Base-by-base conservation (phyloP, 805 yeast species). In the Yarrowia osloensis region DNA sequence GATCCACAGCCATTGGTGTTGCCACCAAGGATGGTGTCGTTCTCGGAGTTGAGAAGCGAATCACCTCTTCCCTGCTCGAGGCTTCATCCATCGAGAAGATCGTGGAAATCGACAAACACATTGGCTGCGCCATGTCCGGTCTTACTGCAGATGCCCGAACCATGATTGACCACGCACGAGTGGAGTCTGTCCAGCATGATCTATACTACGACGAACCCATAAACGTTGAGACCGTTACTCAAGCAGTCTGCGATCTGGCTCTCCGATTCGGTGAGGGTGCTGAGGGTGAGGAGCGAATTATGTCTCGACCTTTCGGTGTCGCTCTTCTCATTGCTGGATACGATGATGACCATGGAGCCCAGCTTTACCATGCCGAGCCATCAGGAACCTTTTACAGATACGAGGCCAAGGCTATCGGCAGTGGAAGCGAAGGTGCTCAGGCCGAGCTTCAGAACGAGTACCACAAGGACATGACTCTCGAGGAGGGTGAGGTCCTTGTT, bases 231-330 rank as follows among this genome's bases (percentile, higher is more conserved):
- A 86, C 96, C 47, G 86, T 95, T 73, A 93, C 99, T 13, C 99
- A 96, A 79, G 87, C 96, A 0, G 97, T 95, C 21, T 95, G 99
- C 78, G 99, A 95, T 79, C 84, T 95, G 75, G 98, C 99, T 2
- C 82, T 95, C 73, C 85, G 98, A 76, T 94, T 94, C 72, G 98
- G 98, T 68, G 99, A 94, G 81, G 97, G 97, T 71, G 97, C 97
- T 3, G 87, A 92, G 46, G 98, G 97, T 68, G 98, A 95, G 76
- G 94, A 94, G 77, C 85, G 96, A 76, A 83, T 89, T 71, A 90
- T 95, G 99, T 91, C 97, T 4, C 87, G 99, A 80, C 99, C 99
- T 13, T 95, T 95, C 77, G 99, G 99, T 76, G 99, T 95, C 61
- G 99, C 99, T 1, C 80, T 95, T 71, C 84, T 95, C 74, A 89